Percentiles rank a stretch among this genome's conserved stretches.
phyloP scores from a whole-genome alignment of 2,329 filamentous ascomycete species.

The Chalara sp. region DNA sequence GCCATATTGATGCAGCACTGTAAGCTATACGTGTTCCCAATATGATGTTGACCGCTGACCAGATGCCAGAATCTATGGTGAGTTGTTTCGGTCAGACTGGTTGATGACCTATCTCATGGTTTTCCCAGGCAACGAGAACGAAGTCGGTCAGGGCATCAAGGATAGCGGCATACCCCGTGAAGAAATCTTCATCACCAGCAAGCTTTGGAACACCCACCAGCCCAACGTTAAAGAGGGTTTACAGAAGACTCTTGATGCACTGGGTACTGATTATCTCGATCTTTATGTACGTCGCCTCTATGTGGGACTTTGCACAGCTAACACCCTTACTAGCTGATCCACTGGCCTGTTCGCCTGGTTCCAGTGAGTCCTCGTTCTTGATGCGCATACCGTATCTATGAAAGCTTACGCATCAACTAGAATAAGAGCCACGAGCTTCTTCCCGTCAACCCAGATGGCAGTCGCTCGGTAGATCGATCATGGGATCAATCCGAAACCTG shows the following conservation, averaged over 20 bases:
- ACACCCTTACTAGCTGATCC: background rate
- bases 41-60: background rate
- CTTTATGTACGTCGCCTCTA: background rate
- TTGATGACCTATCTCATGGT: too few species aligned
- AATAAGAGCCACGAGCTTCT: background rate
- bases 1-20: background rate
- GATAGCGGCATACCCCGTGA: background rate
- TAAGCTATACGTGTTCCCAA: background rate
- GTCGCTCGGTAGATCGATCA: background rate
- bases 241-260: background rate
- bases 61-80: background rate
- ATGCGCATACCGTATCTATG: background rate
- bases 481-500: slow-evolving; percentile 48
- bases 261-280: background rate
- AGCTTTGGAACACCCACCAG: background rate
- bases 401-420: background rate
- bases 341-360: background rate
- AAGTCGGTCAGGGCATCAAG: background rate
- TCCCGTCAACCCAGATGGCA: background rate
- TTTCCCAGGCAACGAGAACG: too few species aligned
- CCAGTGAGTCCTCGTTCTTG: background rate
- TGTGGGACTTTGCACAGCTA: too few species aligned
- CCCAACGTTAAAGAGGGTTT: background rate
- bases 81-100: background rate
- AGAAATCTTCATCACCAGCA: background rate